phyloP scores from a whole-genome alignment of 2,329 filamentous ascomycete genomes.

The Raffaelea deltoideospora region DNA sequence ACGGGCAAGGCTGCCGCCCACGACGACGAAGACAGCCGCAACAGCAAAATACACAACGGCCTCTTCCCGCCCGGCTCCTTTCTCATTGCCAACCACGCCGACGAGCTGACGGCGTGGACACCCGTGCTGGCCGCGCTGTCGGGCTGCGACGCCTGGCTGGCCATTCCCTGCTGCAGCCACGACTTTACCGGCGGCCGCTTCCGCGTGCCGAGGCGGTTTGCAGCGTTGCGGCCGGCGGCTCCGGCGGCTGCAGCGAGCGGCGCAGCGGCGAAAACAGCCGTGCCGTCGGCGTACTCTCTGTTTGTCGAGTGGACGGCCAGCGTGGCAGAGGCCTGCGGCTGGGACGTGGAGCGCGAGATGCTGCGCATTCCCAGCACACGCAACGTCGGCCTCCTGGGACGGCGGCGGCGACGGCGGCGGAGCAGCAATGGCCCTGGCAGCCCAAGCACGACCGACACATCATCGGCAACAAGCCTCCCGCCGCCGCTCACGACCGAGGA shows the following conservation, averaged over 20 bases:
- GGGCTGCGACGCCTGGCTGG: conserved; percentile 67
- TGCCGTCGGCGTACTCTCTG: conserved; percentile 63
- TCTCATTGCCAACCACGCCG: conserved; percentile 92
- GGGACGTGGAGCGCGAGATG: conserved; percentile 66
- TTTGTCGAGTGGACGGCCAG: conserved; percentile 64
- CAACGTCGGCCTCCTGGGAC: conserved; percentile 68
- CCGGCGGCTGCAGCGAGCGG: conserved; percentile 29
- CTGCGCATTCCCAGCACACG: conserved; percentile 84
- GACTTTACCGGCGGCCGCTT: conserved; percentile 61
- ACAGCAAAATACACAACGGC: conserved; percentile 27
- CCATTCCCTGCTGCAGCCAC: conserved; percentile 93
- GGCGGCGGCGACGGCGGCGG: conserved; percentile 20
- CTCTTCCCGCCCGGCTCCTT: conserved; percentile 63
- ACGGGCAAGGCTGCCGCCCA: not conserved
- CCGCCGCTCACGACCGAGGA: conserved; percentile 5
- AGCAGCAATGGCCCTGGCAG: conserved; percentile 4
- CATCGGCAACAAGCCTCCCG: not conserved
- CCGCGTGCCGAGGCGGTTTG: conserved; percentile 51
- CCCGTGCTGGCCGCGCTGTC: conserved; percentile 70
- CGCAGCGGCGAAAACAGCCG: conserved; percentile 28
- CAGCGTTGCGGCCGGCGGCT: too few species aligned
- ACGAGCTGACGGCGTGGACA: conserved; percentile 93
- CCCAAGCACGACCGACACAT: not conserved
- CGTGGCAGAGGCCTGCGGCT: conserved; percentile 59
- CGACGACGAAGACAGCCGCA: not conserved